These are phyloP conservation scores for Castanospermum australe DNA, from an alignment of 306 rosid species.

Conservation along the genomic window DNA sequence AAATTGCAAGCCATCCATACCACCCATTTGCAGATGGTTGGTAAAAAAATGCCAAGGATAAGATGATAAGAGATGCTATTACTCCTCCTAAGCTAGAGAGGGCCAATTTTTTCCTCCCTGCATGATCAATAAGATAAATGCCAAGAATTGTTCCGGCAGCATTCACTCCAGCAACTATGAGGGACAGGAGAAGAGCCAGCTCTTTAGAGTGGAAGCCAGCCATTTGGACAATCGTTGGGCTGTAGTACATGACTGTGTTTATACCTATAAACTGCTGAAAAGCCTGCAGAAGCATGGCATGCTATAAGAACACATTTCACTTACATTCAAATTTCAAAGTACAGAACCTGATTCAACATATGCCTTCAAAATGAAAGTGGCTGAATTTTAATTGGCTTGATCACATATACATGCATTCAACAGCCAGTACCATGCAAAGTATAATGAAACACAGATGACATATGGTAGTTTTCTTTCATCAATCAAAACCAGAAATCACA, in stretches of 20 bases:
- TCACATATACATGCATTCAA: neutral
- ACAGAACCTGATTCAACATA: neutral
- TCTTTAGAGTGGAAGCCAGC: constrained; percentile 81
- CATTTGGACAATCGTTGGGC: constrained; percentile 88
- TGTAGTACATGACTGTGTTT: constrained; percentile 92
- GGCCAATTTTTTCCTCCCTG: constrained; percentile 68
- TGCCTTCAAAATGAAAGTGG: neutral
- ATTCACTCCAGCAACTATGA: constrained; percentile 70
- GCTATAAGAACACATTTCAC: neutral
- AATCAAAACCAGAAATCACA: neutral
- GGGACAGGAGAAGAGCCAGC: constrained; percentile 76
- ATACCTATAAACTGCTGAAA: constrained; percentile 88
- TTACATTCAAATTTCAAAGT: neutral
- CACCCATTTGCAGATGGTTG: constrained; percentile 36
- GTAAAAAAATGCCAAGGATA: constrained; percentile 47
- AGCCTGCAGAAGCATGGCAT: constrained; percentile 47
- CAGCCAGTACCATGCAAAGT: neutral
- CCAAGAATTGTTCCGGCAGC: constrained; percentile 77
- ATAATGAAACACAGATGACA: neutral
- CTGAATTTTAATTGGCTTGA: neutral
- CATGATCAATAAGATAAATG: constrained; percentile 75
- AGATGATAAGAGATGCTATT: constrained; percentile 51
- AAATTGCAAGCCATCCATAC: constrained; percentile 65
- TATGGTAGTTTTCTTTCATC: neutral
- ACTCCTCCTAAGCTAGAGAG: constrained; percentile 74